Evolutionary conservation across 2,329 filamentous ascomycete species (phyloP).

Genomic region (Xylogone sp.): DNA sequence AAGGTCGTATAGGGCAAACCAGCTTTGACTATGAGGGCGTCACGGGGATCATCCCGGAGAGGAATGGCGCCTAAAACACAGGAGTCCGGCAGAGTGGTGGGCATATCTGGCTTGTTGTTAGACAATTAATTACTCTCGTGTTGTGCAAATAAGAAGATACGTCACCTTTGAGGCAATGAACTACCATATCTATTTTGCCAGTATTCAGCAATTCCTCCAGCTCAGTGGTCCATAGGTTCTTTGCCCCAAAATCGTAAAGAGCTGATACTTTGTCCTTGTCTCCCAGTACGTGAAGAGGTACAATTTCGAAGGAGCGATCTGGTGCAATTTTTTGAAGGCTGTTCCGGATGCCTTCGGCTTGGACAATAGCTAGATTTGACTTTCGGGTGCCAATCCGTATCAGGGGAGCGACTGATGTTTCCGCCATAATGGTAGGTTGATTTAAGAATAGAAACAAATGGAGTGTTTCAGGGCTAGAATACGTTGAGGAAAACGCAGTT

Average conservation of each 20-base stretch:
- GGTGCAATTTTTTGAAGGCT: slow-evolving; percentile 54
- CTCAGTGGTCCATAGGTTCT: slow-evolving; percentile 90
- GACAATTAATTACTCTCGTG: too few relatives aligned
- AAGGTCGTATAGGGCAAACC: slow-evolving; percentile 50
- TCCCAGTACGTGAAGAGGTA: slow-evolving; percentile 53
- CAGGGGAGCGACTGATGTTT: slow-evolving; percentile 4
- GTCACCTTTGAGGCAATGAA: slow-evolving; percentile 72
- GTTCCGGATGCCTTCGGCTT: slow-evolving; percentile 70
- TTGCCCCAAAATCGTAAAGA: slow-evolving; percentile 80
- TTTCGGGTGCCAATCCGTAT: slow-evolving; percentile 69
- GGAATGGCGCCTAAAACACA: slow-evolving; percentile 72
- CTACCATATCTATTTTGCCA: slow-evolving; percentile 70
- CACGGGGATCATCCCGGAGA: slow-evolving; percentile 70
- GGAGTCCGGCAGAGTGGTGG: slow-evolving; percentile 71
- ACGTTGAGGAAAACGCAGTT: too few relatives aligned
- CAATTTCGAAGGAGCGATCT: slow-evolving; percentile 1
- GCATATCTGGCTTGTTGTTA: slow-evolving; percentile 68
- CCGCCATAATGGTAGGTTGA: slow-evolving; percentile 1
- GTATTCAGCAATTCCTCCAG: slow-evolving; percentile 71
- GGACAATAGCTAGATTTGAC: slow-evolving; percentile 76
- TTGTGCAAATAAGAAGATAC: neutral
- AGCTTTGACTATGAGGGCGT: slow-evolving; percentile 50
- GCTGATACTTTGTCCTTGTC: slow-evolving; percentile 66
- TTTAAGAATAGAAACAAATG: neutral
- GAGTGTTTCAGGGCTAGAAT: too few relatives aligned